These are phyloP conservation scores for Thalassiosira oceanica DNA, from an alignment of 352 stramenopile species.

Conservation along the genomic window DNA sequence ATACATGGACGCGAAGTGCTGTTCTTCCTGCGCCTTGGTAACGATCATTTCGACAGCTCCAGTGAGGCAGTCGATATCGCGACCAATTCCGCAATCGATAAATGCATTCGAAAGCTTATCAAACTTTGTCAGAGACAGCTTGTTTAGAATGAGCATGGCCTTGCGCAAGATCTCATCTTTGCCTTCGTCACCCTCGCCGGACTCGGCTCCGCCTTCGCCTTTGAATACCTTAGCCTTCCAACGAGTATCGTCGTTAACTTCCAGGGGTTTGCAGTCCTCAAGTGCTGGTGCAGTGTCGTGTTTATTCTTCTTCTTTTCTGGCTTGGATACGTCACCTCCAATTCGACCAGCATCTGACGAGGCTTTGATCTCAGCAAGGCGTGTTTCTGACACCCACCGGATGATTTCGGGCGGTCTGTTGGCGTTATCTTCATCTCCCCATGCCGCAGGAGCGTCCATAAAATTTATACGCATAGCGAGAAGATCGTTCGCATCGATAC, in stretches of 20 bases:
- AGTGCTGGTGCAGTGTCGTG: constrained; percentile 63
- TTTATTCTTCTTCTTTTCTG: constrained; percentile 25
- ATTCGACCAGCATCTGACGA: constrained; percentile 35
- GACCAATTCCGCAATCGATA: constrained; percentile 87
- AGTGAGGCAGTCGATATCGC: constrained; percentile 81
- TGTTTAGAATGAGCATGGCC: constrained; percentile 92
- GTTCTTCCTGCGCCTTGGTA: constrained; percentile 93
- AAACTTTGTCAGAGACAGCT: constrained; percentile 96
- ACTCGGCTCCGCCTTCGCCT: constrained; percentile 13
- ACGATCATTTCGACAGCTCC: constrained; percentile 92
- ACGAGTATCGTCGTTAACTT: constrained; percentile 78
- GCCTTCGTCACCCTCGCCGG: constrained; percentile 25
- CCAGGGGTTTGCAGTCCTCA: constrained; percentile 70
- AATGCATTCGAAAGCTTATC: constrained; percentile 91
- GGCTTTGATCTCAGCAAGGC: constrained; percentile 50
- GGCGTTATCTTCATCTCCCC: constrained; percentile 20
- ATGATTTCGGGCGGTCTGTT: constrained; percentile 44
- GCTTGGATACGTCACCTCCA: constrained; percentile 57
- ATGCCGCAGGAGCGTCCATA: constrained; percentile 38
- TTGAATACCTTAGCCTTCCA: constrained; percentile 74
- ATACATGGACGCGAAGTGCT: constrained; percentile 96
- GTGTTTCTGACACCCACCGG: constrained; percentile 53
- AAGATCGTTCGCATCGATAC: constrained; percentile 50
- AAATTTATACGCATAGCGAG: constrained; percentile 55
- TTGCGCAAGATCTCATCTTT: constrained; percentile 85